phyloP scores from a whole-genome alignment of 169 alveolate genomes.

The Perkinsus chesapeaki region DNA sequence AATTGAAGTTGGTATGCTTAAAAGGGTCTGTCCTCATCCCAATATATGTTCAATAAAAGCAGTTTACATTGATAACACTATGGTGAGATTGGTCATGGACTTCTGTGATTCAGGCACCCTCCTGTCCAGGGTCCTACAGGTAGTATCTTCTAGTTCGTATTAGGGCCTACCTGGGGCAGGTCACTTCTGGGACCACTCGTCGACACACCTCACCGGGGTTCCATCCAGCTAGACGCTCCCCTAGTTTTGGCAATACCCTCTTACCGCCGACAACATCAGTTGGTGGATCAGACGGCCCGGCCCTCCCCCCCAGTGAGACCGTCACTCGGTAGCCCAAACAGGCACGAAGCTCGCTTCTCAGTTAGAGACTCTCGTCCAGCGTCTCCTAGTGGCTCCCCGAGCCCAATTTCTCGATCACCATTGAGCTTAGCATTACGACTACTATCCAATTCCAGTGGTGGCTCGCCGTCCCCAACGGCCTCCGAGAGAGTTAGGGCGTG shows the following conservation, averaged over 20 bases:
- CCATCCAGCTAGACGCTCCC: not conserved
- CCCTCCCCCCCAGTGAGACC: not conserved
- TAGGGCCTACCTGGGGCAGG: not conserved
- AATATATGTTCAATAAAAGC: not conserved
- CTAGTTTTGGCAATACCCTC: not conserved
- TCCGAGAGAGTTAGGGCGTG: not conserved
- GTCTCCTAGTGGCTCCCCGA: not conserved
- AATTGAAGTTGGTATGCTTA: not conserved
- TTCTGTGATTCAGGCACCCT: not conserved
- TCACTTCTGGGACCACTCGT: not conserved
- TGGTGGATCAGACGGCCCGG: not conserved
- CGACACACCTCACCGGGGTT: not conserved
- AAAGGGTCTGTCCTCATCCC: not conserved
- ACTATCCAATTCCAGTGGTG: not conserved
- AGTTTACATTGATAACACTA: not conserved
- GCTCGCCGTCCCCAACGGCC: not conserved
- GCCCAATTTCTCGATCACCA: not conserved
- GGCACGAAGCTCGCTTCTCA: not conserved
- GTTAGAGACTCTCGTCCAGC: not conserved
- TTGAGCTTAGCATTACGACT: not conserved
- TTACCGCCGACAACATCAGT: not conserved
- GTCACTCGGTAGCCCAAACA: not conserved
- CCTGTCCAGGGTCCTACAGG: not conserved
- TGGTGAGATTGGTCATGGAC: not conserved
- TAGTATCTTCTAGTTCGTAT: not conserved